phyloP scores from a whole-genome alignment of 2,329 filamentous ascomycete species.

The Fusarium irregulare region DNA sequence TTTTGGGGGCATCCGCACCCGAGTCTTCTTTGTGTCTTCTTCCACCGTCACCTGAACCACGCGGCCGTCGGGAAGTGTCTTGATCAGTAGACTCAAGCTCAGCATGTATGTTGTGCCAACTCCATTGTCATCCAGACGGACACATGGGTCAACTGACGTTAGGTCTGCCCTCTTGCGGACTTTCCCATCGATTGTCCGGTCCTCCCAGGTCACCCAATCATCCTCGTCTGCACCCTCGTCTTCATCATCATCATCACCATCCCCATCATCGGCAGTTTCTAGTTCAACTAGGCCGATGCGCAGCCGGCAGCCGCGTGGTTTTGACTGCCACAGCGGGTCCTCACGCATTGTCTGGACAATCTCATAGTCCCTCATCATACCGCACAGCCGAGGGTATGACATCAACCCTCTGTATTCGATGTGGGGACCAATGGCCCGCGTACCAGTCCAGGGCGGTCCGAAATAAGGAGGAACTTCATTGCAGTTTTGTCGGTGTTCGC shows the following conservation, averaged over 20 bases:
- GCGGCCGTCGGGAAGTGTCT: neutral
- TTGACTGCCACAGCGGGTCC: neutral
- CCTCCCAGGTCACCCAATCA: neutral
- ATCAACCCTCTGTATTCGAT: neutral
- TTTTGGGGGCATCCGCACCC: neutral
- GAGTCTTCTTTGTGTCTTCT: neutral
- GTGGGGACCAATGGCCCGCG: no score
- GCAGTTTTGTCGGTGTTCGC: no score
- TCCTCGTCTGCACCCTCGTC: fast-evolving
- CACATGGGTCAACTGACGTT: neutral
- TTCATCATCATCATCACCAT: neutral
- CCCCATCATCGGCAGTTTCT: neutral
- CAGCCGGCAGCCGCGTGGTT: neutral
- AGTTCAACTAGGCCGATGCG: neutral
- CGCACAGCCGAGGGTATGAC: neutral
- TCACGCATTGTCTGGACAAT: neutral
- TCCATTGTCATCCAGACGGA: neutral
- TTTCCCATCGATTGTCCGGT: neutral
- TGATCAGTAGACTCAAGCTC: neutral
- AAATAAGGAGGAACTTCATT: no score
- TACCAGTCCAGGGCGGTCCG: no score
- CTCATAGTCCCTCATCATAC: neutral
- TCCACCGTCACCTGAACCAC: neutral
- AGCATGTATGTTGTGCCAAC: neutral
- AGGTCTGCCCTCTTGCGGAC: neutral